These are phyloP conservation scores for Populus davidiana DNA, from an alignment of 345 rosid species.

Conservation along the genomic window DNA sequence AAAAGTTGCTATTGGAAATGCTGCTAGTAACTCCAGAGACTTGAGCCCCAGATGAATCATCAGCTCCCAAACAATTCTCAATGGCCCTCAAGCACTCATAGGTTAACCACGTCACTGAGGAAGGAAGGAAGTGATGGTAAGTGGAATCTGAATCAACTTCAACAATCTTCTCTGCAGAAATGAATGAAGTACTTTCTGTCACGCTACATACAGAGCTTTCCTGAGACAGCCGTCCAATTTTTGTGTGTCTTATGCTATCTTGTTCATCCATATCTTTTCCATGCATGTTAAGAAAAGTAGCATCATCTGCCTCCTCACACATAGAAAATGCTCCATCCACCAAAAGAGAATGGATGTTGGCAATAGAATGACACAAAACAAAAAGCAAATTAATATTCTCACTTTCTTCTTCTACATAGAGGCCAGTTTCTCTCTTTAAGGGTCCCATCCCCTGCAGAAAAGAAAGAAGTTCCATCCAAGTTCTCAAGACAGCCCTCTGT, in stretches of 20 bases:
- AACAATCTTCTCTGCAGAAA: slow-evolving; percentile 33
- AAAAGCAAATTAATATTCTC: slow-evolving; percentile 57
- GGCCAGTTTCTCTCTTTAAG: slow-evolving; percentile 81
- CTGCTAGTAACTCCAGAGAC: slow-evolving; percentile 35
- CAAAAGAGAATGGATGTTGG: slow-evolving; percentile 67
- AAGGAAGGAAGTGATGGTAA: slow-evolving; percentile 43
- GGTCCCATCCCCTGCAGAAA: slow-evolving; percentile 87
- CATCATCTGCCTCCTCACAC: slow-evolving; percentile 38
- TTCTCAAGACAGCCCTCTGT: slow-evolving; percentile 54
- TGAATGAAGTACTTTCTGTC: slow-evolving; percentile 40
- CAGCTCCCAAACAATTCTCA: slow-evolving; percentile 63
- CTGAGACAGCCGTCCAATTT: slow-evolving; percentile 77
- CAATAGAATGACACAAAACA: slow-evolving; percentile 54
- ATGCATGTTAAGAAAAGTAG: slow-evolving; percentile 21
- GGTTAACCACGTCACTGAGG: slow-evolving; percentile 53
- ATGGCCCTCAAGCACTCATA: slow-evolving; percentile 71
- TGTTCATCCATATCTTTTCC: slow-evolving; percentile 44
- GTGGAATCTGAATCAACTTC: slow-evolving; percentile 34
- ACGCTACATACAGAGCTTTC: slow-evolving; percentile 66
- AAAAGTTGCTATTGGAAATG: slow-evolving; percentile 40
- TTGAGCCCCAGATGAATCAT: slow-evolving; percentile 38
- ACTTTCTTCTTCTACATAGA: slow-evolving; percentile 66
- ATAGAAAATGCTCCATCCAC: slow-evolving; percentile 74
- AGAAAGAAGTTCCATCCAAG: slow-evolving; percentile 77
- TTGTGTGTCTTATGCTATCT: slow-evolving; percentile 65